Percentiles rank a stretch among this genome's conserved stretches.
Evolutionary conservation across 2,329 filamentous ascomycete genomes (phyloP).

Genomic region (Cercospora canescens): DNA sequence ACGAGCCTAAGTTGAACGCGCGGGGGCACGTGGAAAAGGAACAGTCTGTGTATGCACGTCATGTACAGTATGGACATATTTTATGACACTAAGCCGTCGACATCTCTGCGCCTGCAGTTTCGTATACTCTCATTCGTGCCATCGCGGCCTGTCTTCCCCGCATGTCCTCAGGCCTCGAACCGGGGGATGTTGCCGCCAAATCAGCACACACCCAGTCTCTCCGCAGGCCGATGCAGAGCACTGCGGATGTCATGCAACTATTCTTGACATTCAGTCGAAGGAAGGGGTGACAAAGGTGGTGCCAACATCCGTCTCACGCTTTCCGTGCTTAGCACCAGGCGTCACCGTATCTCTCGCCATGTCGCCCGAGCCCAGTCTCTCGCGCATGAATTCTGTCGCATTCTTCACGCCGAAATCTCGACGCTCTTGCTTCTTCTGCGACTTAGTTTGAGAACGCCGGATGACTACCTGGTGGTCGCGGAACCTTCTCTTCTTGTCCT

Average conservation of each 20-base stretch:
- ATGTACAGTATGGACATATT: neutral
- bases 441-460: neutral
- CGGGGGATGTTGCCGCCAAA: neutral
- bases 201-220: neutral
- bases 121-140: neutral
- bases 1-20: neutral
- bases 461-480: neutral
- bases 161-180: neutral
- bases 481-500: neutral
- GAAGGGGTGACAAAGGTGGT: neutral
- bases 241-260: neutral
- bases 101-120: neutral
- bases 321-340: neutral
- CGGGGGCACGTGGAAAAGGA: neutral
- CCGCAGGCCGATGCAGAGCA: neutral
- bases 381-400: neutral
- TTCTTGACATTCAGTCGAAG: neutral
- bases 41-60: neutral
- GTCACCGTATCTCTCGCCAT: neutral
- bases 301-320: neutral
- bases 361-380: neutral
- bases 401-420: neutral
- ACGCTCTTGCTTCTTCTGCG: neutral
- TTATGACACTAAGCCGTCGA: neutral
- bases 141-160: neutral